Conservation (phyloP, 2,329 filamentous ascomycete species). For the Botrytis fabae region DNA sequence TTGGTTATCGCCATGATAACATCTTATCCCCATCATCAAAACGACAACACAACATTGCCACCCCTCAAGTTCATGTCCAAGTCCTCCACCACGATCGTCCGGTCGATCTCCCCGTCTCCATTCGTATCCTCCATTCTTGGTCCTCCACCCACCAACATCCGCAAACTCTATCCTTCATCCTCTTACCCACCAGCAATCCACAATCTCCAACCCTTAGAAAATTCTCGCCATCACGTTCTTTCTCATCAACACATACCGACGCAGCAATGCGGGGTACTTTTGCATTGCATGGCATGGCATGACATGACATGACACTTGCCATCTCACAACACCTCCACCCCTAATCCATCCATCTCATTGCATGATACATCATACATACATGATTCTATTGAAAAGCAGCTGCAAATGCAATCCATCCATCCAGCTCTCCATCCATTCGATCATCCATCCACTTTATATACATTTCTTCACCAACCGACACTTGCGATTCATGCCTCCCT, state of each 20-base stretch:
- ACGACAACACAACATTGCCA: neutral
- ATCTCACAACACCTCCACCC: neutral
- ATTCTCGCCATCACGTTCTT: slow-evolving; percentile 3
- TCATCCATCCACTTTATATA: slow-evolving; percentile 1
- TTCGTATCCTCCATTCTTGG: neutral
- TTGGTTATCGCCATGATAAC: neutral
- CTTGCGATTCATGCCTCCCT: neutral
- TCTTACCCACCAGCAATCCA: neutral
- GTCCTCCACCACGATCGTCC: neutral
- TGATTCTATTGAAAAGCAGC: slow-evolving; percentile 5
- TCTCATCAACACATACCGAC: slow-evolving; percentile 7
- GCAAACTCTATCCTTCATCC: neutral
- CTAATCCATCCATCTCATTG: neutral
- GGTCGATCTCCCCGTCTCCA: slow-evolving; percentile 1
- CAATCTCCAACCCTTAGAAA: neutral
- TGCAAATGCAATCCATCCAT: slow-evolving; percentile 2
- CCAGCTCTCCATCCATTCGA: neutral
- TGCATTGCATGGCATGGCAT: neutral
- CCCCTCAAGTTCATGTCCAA: neutral
- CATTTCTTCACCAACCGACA: neutral
- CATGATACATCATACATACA: slow-evolving; percentile 2
- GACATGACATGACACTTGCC: neutral
- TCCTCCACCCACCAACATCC: neutral
- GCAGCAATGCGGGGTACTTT: slow-evolving; percentile 6
- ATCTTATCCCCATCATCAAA: neutral